Evolutionary conservation across 1,284 basidiomycete genomes (phyloP).

Genomic region (Ustilago sp.): DNA sequence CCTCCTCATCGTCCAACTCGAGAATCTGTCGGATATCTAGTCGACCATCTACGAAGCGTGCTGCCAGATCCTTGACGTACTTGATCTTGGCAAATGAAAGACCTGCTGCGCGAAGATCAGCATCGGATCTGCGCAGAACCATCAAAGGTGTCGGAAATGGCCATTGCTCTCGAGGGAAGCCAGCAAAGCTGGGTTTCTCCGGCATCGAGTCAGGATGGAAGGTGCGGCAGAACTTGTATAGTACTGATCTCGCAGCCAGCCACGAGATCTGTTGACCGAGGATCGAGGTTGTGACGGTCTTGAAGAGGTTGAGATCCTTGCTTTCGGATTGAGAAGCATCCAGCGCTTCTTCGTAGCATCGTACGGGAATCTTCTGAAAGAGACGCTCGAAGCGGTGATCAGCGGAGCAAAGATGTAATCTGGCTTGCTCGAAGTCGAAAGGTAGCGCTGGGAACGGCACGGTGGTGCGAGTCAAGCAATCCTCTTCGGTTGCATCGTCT

Average conservation of each 20-base stretch:
- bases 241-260: slow-evolving; percentile 86
- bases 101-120: slow-evolving; percentile 58
- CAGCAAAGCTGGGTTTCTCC: slow-evolving; percentile 59
- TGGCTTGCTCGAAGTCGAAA: slow-evolving; percentile 81
- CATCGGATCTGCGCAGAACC: slow-evolving; percentile 56
- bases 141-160: slow-evolving; percentile 64
- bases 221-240: slow-evolving; percentile 79
- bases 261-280: slow-evolving; percentile 90
- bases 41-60: slow-evolving; percentile 61
- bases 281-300: slow-evolving; percentile 76
- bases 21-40: slow-evolving; percentile 62
- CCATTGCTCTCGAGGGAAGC: slow-evolving; percentile 57
- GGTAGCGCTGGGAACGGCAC: slow-evolving; percentile 71
- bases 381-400: slow-evolving; percentile 80
- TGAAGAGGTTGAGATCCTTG: slow-evolving; percentile 72
- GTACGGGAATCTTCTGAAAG: slow-evolving; percentile 77
- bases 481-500: slow-evolving; percentile 36
- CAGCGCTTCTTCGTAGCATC: slow-evolving; percentile 76
- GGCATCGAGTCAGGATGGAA: slow-evolving; percentile 57
- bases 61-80: slow-evolving; percentile 64
- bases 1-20: slow-evolving; percentile 56
- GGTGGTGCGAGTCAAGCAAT: slow-evolving; percentile 50
- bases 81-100: slow-evolving; percentile 64
- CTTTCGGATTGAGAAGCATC: slow-evolving; percentile 40
- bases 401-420: slow-evolving; percentile 76